phyloP scores from a whole-genome alignment of 768 basidiomycete genomes.

The Cystobasidium tubakii region DNA sequence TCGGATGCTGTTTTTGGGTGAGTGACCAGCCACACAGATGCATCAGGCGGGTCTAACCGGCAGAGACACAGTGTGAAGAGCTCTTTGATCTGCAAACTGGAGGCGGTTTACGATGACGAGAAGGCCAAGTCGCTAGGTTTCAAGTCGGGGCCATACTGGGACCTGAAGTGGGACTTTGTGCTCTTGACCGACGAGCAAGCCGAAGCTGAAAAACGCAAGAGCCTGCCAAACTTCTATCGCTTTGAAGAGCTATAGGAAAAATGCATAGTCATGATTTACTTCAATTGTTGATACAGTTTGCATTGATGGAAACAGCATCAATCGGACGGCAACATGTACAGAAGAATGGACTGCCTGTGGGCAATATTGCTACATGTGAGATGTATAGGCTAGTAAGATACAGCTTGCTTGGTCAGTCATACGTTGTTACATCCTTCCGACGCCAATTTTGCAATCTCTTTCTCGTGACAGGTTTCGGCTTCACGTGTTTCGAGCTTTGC shows the following conservation, averaged over 20 bases:
- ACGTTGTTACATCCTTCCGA: slow-evolving; percentile 26
- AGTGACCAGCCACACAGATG: slow-evolving; percentile 46
- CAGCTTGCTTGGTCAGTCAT: background rate
- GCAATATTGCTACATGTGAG: background rate
- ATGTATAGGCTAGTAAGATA: background rate
- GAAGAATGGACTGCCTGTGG: no score
- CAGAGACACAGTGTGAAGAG: slow-evolving; percentile 75
- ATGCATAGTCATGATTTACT: background rate
- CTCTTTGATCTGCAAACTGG: slow-evolving; percentile 64
- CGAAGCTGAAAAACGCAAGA: slow-evolving; percentile 42
- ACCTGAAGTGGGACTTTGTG: slow-evolving; percentile 47
- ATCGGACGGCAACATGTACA: no score
- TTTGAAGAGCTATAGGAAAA: background rate
- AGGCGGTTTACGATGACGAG: slow-evolving; percentile 59
- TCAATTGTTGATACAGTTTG: no score
- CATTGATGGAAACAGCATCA: no score
- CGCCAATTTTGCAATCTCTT: slow-evolving; percentile 33
- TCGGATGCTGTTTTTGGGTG: background rate
- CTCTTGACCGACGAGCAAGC: slow-evolving; percentile 54
- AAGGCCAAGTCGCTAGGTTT: slow-evolving; percentile 57
- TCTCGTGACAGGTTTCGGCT: slow-evolving; percentile 14
- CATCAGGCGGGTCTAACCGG: slow-evolving; percentile 55
- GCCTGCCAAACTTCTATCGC: slow-evolving; percentile 49
- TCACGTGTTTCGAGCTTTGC: background rate
- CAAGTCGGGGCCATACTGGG: slow-evolving; percentile 50